A percentile compares a stretch with the other conserved stretches of the same genome.
Evolutionary conservation across 2,329 filamentous ascomycete genomes (phyloP).

Genomic region (Fusarium sulawesiense): DNA sequence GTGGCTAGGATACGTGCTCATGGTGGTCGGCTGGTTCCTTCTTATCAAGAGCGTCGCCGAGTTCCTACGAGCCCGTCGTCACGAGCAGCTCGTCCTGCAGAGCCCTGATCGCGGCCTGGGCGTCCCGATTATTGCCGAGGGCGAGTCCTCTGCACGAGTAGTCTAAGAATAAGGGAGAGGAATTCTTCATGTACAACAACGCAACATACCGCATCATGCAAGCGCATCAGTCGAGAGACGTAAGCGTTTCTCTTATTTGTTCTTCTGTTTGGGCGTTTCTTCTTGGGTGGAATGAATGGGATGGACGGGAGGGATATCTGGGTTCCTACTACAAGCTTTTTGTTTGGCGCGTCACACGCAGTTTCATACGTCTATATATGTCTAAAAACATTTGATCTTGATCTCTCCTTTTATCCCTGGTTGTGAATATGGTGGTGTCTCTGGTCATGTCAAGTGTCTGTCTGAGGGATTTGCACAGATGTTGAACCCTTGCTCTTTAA

Average conservation of each 20-base stretch:
- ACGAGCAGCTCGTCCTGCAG: conserved; percentile 92
- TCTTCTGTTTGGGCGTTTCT: conserved; percentile 33
- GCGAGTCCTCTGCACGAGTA: conserved; percentile 81
- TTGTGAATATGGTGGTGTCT: not conserved
- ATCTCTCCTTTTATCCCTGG: not conserved
- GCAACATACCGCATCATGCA: conserved; percentile 21
- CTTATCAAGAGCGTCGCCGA: conserved; percentile 93
- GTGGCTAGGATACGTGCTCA: conserved; percentile 91
- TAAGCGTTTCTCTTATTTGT: conserved; percentile 23
- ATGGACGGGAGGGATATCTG: conserved; percentile 25
- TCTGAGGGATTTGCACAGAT: not conserved
- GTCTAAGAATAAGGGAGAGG: conserved; percentile 61
- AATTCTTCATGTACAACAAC: conserved; percentile 35
- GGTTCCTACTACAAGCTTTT: conserved; percentile 38
- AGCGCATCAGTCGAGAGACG: conserved; percentile 35
- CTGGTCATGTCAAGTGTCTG: not conserved
- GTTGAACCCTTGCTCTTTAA: not conserved
- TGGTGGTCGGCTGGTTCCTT: conserved; percentile 99
- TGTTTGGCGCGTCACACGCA: conserved; percentile 42
- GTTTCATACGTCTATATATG: conserved; percentile 38
- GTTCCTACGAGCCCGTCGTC: conserved; percentile 85
- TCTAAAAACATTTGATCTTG: conserved; percentile 26
- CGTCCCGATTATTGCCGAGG: conserved; percentile 86
- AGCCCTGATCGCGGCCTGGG: conserved; percentile 89
- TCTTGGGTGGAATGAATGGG: conserved; percentile 19